These are phyloP conservation scores for Aspergillus fumigatiaffinis DNA, from an alignment of 2,329 filamentous ascomycete genomes.

Conservation along the genomic window DNA sequence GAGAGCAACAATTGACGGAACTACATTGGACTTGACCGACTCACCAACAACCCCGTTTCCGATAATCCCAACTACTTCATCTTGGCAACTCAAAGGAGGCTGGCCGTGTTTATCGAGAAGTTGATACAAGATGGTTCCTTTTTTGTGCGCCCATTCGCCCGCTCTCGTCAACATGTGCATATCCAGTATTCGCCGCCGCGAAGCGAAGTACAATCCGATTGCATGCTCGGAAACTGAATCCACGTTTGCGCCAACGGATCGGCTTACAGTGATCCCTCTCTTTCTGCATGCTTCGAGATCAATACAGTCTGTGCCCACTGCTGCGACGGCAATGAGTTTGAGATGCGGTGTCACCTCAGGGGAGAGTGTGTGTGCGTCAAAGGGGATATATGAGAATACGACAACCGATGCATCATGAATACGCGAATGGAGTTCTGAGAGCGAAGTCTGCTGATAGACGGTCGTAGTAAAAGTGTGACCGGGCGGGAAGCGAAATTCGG, in stretches of 20 bases:
- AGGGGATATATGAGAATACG: slow-evolving; percentile 35
- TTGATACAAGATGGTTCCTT: slow-evolving; percentile 33
- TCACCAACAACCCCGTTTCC: slow-evolving; percentile 48
- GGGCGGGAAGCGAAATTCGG: slow-evolving; percentile 42
- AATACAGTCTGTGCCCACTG: slow-evolving; percentile 47
- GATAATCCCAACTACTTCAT: slow-evolving; percentile 49
- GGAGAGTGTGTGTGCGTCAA: slow-evolving; percentile 36
- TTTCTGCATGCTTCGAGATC: slow-evolving; percentile 43
- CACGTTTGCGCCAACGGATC: slow-evolving; percentile 47
- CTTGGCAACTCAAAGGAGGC: slow-evolving; percentile 44
- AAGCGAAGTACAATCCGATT: slow-evolving; percentile 48
- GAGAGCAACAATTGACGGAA: neutral
- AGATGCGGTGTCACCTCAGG: slow-evolving; percentile 43
- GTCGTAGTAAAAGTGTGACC: slow-evolving; percentile 32
- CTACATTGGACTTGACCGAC: slow-evolving; percentile 1
- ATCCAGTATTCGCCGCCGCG: slow-evolving; percentile 39
- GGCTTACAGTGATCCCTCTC: slow-evolving; percentile 44
- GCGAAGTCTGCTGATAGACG: slow-evolving; percentile 32
- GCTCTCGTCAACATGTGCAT: slow-evolving; percentile 34
- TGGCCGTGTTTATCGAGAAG: slow-evolving; percentile 22
- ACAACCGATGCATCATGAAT: slow-evolving; percentile 47
- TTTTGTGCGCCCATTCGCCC: slow-evolving; percentile 38
- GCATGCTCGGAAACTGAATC: slow-evolving; percentile 50
- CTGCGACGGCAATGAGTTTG: slow-evolving; percentile 43
- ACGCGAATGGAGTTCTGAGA: slow-evolving; percentile 37